A percentile compares a stretch with the other conserved stretches of the same genome.
phyloP scores from a whole-genome alignment of 495 filamentous ascomycete genomes.

The Paragyromitra xinjiangensis region DNA sequence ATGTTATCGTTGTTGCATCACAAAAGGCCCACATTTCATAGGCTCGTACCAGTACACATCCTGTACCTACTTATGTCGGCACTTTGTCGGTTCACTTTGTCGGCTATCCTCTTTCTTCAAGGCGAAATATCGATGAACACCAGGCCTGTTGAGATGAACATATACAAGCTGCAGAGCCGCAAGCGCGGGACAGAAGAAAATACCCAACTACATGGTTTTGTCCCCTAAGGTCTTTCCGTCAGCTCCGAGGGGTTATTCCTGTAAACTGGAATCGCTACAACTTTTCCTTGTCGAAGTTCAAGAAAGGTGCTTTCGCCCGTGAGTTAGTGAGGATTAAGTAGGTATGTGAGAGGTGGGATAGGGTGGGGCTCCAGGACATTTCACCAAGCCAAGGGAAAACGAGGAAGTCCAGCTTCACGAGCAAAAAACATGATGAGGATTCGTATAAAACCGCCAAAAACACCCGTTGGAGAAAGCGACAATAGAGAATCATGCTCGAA shows the following conservation, averaged over 20 bases:
- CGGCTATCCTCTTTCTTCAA: neutral
- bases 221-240: conserved; percentile 9
- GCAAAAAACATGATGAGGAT: conserved; percentile 45
- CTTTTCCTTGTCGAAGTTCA: conserved; percentile 21
- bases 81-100: conserved; percentile 4
- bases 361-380: conserved; percentile 34
- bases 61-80: conserved; percentile 7
- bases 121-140: neutral
- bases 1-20: conserved; percentile 43
- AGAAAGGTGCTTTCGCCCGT: conserved; percentile 30
- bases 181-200: conserved; percentile 7
- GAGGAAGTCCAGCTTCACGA: conserved; percentile 36
- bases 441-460: conserved; percentile 48
- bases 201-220: conserved; percentile 16
- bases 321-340: conserved; percentile 38
- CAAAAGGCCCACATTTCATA: conserved; percentile 25
- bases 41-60: conserved; percentile 1
- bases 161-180: conserved; percentile 27
- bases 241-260: conserved; percentile 16
- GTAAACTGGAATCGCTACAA: neutral
- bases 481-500: conserved; percentile 42
- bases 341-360: conserved; percentile 25
- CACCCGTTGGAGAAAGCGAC: conserved; percentile 50
- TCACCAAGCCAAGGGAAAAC: conserved; percentile 47
- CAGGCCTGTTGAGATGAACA: conserved; percentile 12